Evolutionary conservation across 2,329 filamentous ascomycete species (phyloP).

Genomic region (Pyricularia grisea): DNA sequence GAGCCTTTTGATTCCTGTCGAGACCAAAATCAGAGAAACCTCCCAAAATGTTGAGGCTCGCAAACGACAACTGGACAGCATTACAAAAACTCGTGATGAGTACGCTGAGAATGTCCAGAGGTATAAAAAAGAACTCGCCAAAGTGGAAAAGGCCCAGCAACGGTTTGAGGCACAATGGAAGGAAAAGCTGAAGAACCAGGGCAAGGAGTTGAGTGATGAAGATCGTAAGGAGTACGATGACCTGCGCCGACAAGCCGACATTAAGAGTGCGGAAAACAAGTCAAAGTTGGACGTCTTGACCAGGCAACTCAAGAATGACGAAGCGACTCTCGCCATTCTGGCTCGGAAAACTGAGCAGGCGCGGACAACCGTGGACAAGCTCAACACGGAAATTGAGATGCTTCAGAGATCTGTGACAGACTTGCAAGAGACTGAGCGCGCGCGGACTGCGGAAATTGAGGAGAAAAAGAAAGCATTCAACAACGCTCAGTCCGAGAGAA

Average conservation of each 20-base stretch:
- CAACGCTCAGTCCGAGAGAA: conserved; percentile 70
- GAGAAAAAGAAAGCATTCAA: conserved; percentile 88
- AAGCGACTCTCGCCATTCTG: conserved; percentile 81
- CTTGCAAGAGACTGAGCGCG: conserved; percentile 53
- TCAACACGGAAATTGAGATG: conserved; percentile 60
- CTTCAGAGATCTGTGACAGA: conserved; percentile 60
- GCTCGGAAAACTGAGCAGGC: conserved; percentile 79
- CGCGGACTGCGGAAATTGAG: conserved; percentile 69
- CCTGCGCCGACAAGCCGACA: conserved; percentile 75
- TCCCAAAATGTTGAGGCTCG: conserved; percentile 60
- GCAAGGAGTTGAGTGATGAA: conserved; percentile 72
- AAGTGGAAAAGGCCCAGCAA: conserved; percentile 81
- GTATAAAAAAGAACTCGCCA: conserved; percentile 68
- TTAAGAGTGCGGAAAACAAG: conserved; percentile 72
- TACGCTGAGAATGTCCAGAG: conserved; percentile 62
- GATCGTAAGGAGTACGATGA: conserved; percentile 87
- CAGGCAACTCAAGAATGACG: conserved; percentile 83
- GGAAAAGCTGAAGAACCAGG: conserved; percentile 76
- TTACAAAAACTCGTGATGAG: conserved; percentile 66
- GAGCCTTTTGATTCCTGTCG: conserved; percentile 76
- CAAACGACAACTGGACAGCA: conserved; percentile 56
- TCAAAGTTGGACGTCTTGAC: conserved; percentile 77
- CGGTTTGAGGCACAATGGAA: conserved; percentile 84
- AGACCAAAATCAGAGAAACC: conserved; percentile 83
- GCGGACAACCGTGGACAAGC: conserved; percentile 62